phyloP scores from a whole-genome alignment of 2,329 filamentous ascomycete species.

The Emericellopsis cladophorae region DNA sequence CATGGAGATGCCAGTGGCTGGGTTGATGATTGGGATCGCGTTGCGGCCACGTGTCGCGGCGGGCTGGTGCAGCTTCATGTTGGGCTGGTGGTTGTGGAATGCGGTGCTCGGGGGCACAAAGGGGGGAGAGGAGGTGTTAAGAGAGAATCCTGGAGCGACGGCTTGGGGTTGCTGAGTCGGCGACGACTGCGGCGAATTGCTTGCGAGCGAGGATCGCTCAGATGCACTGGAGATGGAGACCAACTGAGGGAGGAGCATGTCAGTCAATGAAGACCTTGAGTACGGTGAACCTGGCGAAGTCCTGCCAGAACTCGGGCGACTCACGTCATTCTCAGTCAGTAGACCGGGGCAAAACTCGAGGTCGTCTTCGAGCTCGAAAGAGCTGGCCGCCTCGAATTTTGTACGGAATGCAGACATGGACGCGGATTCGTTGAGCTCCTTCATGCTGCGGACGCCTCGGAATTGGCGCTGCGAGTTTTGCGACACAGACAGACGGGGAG shows the following conservation, averaged over 20 bases:
- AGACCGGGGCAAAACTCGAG: conserved; percentile 90
- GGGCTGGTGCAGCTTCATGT: conserved; percentile 80
- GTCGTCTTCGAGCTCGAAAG: conserved; percentile 93
- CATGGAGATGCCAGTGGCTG: conserved; percentile 76
- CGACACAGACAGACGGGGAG: conserved; percentile 64
- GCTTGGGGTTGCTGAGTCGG: conserved; percentile 80
- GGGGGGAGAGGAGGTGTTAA: conserved; percentile 53
- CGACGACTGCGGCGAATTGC: conserved; percentile 84
- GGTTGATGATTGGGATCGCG: conserved; percentile 96
- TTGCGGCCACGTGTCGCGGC: conserved; percentile 82
- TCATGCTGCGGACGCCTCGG: conserved; percentile 72
- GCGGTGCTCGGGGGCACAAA: conserved; percentile 43
- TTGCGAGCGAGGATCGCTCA: conserved; percentile 88
- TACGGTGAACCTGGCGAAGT: neutral
- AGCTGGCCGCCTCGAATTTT: conserved; percentile 81
- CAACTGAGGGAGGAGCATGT: conserved; percentile 39
- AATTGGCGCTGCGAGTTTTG: conserved; percentile 83
- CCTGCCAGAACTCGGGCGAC: conserved; percentile 5
- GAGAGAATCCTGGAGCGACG: conserved; percentile 64
- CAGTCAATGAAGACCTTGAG: conserved; percentile 1
- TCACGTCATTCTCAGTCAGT: conserved; percentile 85
- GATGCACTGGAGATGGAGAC: conserved; percentile 88
- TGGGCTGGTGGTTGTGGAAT: conserved; percentile 52
- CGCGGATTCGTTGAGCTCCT: conserved; percentile 71
- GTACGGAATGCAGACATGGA: conserved; percentile 68